These are phyloP conservation scores for Babesia ovis DNA, from an alignment of 169 alveolate genomes.

Conservation along the genomic window DNA sequence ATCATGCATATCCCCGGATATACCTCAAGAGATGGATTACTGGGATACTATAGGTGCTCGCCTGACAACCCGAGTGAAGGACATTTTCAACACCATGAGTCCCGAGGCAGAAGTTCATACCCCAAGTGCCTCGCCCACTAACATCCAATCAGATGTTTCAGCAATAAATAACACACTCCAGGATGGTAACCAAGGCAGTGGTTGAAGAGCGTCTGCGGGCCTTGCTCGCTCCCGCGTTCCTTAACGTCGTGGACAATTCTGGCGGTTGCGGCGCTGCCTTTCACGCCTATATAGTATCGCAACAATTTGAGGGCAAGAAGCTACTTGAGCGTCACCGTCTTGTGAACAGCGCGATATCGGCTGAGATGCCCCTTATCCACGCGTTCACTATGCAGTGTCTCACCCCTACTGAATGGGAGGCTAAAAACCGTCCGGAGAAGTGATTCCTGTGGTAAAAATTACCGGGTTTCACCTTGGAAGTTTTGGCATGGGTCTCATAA, in stretches of 20 bases:
- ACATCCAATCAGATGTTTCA: neutral
- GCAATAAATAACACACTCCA: neutral
- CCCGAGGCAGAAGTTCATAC: neutral
- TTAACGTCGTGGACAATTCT: conserved; percentile 78
- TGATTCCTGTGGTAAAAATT: neutral
- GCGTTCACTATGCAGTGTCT: conserved; percentile 84
- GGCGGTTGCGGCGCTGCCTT: conserved; percentile 86
- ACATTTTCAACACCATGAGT: conserved; percentile 17
- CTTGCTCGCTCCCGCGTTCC: conserved; percentile 76
- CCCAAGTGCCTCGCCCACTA: neutral
- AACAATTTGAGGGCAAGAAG: conserved; percentile 70
- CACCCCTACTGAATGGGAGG: conserved; percentile 81
- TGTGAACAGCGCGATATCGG: conserved; percentile 79
- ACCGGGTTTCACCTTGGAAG: too few species aligned
- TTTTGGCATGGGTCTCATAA: too few species aligned
- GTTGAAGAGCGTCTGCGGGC: conserved; percentile 77
- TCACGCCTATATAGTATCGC: conserved; percentile 79
- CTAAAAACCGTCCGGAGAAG: conserved; percentile 46
- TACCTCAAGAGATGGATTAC: neutral
- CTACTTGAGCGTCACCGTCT: conserved; percentile 82
- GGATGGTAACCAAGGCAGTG: conserved; percentile 30
- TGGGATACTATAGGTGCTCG: conserved; percentile 43
- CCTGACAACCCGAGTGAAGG: conserved; percentile 40
- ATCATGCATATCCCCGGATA: neutral
- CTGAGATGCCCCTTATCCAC: conserved; percentile 77